Evolutionary conservation across 1,284 basidiomycete genomes (phyloP).

Genomic region (Leucoagaricus sp.): DNA sequence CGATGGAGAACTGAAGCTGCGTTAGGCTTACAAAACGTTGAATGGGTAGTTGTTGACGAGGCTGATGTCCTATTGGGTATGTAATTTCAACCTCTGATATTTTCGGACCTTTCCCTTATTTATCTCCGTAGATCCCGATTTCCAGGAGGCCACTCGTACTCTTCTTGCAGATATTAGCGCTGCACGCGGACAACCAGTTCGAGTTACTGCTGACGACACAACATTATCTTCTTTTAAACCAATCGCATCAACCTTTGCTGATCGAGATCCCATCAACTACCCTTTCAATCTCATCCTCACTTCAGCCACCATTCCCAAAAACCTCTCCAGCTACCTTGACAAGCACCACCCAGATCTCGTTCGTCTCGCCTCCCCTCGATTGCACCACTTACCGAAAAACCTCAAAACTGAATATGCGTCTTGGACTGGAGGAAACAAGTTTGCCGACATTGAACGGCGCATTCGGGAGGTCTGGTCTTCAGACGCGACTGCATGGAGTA

Average conservation of each 20-base stretch:
- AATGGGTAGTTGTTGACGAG: conserved; percentile 89
- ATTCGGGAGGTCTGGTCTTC: conserved; percentile 75
- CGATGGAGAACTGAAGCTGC: conserved; percentile 46
- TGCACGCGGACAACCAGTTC: conserved; percentile 56
- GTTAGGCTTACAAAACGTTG: conserved; percentile 63
- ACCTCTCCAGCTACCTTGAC: conserved; percentile 68
- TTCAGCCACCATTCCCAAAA: conserved; percentile 85
- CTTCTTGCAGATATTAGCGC: conserved; percentile 69
- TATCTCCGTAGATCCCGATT: conserved; percentile 76
- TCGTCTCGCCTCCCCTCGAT: conserved; percentile 74
- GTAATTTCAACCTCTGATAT: too few relatives aligned
- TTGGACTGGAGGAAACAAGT: conserved; percentile 79
- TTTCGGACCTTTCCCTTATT: too few relatives aligned
- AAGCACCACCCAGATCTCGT: conserved; percentile 58
- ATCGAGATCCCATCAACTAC: conserved; percentile 49
- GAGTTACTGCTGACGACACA: conserved; percentile 23
- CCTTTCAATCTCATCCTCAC: conserved; percentile 81
- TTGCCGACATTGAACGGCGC: conserved; percentile 76
- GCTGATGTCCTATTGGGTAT: conserved; percentile 87
- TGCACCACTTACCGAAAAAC: conserved; percentile 75
- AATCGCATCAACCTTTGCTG: conserved; percentile 19
- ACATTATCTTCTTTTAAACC: conserved; percentile 19
- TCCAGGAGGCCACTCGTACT: conserved; percentile 67
- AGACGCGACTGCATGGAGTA: conserved; percentile 45
- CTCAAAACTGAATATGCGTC: conserved; percentile 73